These are phyloP conservation scores for Fomitopsis betulina DNA, from an alignment of 1,284 basidiomycete genomes.

Conservation along the genomic window DNA sequence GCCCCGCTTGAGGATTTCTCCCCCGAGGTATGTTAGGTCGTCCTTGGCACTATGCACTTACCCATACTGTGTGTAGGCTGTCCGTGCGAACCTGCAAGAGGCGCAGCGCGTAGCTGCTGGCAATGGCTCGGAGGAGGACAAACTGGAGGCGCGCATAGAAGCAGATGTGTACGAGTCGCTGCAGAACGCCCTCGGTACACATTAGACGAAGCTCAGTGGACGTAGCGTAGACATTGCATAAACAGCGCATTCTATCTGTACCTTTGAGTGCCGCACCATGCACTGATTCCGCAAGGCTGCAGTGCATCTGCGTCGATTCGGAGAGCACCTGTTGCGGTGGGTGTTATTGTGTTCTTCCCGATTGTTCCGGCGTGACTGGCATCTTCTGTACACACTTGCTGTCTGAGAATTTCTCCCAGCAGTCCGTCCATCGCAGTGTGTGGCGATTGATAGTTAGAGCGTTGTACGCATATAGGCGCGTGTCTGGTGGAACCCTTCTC, in stretches of 20 bases:
- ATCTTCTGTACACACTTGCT: not conserved
- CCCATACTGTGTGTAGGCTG: conserved; percentile 50
- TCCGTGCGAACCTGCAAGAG: conserved; percentile 88
- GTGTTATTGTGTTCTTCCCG: not conserved
- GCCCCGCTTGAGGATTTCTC: conserved; percentile 93
- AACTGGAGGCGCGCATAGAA: conserved; percentile 92
- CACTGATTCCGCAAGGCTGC: not conserved
- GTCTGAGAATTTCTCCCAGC: not conserved
- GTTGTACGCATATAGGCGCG: not conserved
- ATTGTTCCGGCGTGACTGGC: not conserved
- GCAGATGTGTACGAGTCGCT: conserved; percentile 95
- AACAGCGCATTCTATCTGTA: not conserved
- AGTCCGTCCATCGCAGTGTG: not conserved
- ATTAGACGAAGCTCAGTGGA: conserved; percentile 33
- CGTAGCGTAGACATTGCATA: not conserved
- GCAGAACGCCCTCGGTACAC: conserved; percentile 74
- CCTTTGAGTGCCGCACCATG: not conserved
- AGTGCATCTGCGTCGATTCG: not conserved
- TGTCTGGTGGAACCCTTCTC: too few species aligned
- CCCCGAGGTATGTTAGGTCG: conserved; percentile 53
- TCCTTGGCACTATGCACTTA: not conserved
- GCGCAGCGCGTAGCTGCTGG: conserved; percentile 81
- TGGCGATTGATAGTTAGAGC: not conserved
- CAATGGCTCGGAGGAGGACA: conserved; percentile 88
- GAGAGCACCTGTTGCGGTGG: not conserved